A percentile compares a stretch with the other conserved stretches of the same genome.
These are phyloP conservation scores for Salix suchowensis DNA, from an alignment of 345 rosid species.

Conservation along the genomic window DNA sequence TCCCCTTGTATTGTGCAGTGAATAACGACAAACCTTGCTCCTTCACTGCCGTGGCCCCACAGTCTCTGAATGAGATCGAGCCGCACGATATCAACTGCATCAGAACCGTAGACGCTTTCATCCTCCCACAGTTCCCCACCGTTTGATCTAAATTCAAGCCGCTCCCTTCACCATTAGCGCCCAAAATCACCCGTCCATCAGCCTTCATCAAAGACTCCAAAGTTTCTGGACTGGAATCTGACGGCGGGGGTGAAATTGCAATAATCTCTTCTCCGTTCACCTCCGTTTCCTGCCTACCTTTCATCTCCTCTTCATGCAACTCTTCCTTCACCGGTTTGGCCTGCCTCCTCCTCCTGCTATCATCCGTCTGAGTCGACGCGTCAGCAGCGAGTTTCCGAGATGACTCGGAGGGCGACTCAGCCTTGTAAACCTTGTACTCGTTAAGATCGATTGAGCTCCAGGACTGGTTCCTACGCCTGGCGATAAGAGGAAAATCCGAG, in stretches of 20 bases:
- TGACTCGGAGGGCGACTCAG: conserved; percentile 55
- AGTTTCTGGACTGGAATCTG: conserved; percentile 95
- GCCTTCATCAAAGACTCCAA: conserved; percentile 75
- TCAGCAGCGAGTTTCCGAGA: conserved; percentile 56
- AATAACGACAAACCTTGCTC: conserved; percentile 62
- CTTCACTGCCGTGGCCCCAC: conserved; percentile 53
- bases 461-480: conserved; percentile 69
- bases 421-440: conserved; percentile 72
- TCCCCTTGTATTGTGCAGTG: conserved; percentile 38
- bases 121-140: conserved; percentile 49
- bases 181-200: conserved; percentile 55
- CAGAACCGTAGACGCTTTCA: conserved; percentile 72
- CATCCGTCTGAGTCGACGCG: conserved; percentile 90
- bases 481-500: conserved; percentile 34
- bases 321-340: conserved; percentile 20
- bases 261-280: conserved; percentile 51
- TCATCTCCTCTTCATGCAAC: conserved; percentile 3
- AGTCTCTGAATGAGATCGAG: conserved; percentile 68
- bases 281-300: conserved; percentile 30
- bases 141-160: conserved; percentile 31
- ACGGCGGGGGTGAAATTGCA: conserved; percentile 93
- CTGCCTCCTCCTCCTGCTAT: conserved; percentile 44
- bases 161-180: conserved; percentile 2
- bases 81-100: conserved; percentile 96
- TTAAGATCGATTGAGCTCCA: conserved; percentile 77